phyloP scores from a whole-genome alignment of 176 grass and related monocot genomes.

The Rhynchospora breviuscula region DNA sequence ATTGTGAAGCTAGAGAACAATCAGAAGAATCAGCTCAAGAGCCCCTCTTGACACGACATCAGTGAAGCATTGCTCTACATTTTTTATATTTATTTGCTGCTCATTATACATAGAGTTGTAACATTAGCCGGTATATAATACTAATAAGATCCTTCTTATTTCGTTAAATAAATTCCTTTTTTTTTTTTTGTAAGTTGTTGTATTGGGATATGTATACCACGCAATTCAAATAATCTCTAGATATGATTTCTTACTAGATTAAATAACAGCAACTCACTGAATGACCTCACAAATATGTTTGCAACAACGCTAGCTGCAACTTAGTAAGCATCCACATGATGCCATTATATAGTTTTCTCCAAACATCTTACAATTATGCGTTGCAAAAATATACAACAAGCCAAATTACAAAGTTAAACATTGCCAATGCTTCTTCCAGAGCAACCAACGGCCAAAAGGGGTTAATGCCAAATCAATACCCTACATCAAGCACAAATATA shows the following conservation, averaged over 20 bases:
- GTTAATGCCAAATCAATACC: not conserved
- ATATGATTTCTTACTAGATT: not conserved
- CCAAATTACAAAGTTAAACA: constrained; percentile 9
- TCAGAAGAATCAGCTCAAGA: constrained; percentile 12
- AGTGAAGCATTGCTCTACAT: not conserved
- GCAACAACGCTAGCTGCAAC: not conserved
- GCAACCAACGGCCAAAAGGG: not conserved
- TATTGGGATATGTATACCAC: not conserved
- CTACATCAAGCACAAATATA: constrained; percentile 1
- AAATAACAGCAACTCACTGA: not conserved
- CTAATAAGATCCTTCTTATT: not conserved
- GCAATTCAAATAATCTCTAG: not conserved
- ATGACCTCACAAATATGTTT: not conserved
- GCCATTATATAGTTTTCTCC: constrained; percentile 8
- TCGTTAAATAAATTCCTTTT: not conserved
- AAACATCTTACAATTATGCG: constrained; percentile 1
- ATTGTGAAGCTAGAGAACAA: constrained; percentile 10
- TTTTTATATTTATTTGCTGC: not conserved
- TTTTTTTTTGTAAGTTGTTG: not conserved
- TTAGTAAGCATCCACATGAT: not conserved
- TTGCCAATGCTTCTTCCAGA: constrained; percentile 3
- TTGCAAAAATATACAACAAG: constrained; percentile 19
- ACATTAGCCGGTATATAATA: not conserved
- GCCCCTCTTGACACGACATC: constrained; percentile 4
- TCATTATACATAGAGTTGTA: not conserved